Evolutionary conservation across 2,329 filamentous ascomycete species (phyloP), one percentile per base, ranked within the genome.

Genomic region (Diaporthe citri): DNA sequence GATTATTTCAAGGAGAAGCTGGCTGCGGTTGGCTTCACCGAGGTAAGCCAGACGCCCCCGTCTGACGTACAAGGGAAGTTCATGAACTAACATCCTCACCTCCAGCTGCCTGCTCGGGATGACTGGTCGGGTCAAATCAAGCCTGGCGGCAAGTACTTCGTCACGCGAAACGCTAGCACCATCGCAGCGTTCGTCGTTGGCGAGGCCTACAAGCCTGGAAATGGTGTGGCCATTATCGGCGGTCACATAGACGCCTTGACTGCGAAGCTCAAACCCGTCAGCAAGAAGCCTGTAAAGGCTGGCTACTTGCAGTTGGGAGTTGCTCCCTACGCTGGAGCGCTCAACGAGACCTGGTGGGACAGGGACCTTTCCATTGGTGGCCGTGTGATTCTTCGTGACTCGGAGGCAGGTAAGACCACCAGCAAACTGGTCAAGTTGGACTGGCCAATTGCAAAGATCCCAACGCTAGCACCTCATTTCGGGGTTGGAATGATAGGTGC

Each of bases 261-360:
- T 22, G 94, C 96, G 25, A 94, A 93, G 84, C 87, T 98, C 79
- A 98, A 98, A 91, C 96, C 97, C 13, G 90, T 98, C 39, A 95
- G 95, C 80, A 94, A 91, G 81, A 92, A 98, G 80, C 91, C 93
- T n/a, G 94, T 88, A 79, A 95, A 93, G 82, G 93, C 94, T 43
- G 96, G 97, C 72, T 99, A 95, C 81, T 84, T 95, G 39, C 95
- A 98, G 86, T 90, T 98, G 9, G 96, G 95, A 34, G 95, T 98
- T 71, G 96, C 97, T 3, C 97, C 94, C 0, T 99, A 98, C 82
- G 96, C 95, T 13, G 96, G 97, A 69, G 95, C 88, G 1, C 86
- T 98, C 76, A 97, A 96, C 82, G 88, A 89, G 77, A 98, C 97
- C 1, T 98, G 97, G 97, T 98, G 96, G 96, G 97, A 98, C 83